Evolutionary conservation across 116 monocot genomes (phyloP).

Genomic region (Dioscorea cayenensis): DNA sequence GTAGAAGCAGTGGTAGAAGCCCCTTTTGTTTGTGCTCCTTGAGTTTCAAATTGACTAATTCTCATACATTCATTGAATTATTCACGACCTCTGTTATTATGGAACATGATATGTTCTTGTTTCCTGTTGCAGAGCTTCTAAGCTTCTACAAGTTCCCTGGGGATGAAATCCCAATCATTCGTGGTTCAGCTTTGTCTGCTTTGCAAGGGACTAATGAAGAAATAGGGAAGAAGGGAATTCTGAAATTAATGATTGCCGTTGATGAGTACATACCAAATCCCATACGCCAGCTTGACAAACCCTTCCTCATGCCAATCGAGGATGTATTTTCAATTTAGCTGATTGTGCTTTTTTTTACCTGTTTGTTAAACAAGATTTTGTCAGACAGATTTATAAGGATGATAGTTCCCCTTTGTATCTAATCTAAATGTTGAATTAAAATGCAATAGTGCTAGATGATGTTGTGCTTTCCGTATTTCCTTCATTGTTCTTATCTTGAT

Average conservation of each 20-base stretch:
- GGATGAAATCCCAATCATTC: conserved; percentile 91
- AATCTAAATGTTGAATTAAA: no score
- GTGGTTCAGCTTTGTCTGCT: conserved; percentile 90
- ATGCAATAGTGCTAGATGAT: no score
- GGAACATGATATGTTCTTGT: background rate
- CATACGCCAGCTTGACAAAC: conserved; percentile 76
- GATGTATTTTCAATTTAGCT: conserved; percentile 99
- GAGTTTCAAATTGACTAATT: background rate
- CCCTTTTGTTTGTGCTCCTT: background rate
- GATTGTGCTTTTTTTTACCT: background rate
- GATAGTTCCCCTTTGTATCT: no score
- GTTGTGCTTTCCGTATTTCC: no score
- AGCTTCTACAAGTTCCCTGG: conserved; percentile 98
- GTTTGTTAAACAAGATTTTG: background rate
- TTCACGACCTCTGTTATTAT: background rate
- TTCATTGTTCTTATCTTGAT: no score
- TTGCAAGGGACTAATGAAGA: conserved; percentile 92
- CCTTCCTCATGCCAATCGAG: conserved; percentile 98
- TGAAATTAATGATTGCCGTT: conserved; percentile 91
- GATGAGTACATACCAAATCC: conserved; percentile 95
- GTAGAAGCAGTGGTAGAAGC: no score
- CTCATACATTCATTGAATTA: background rate
- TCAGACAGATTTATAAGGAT: no score
- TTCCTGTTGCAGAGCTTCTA: conserved; percentile 68
- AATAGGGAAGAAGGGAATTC: conserved; percentile 80